These are phyloP conservation scores for Neonectria coccinea DNA, from an alignment of 2,329 filamentous ascomycete genomes.

Conservation along the genomic window DNA sequence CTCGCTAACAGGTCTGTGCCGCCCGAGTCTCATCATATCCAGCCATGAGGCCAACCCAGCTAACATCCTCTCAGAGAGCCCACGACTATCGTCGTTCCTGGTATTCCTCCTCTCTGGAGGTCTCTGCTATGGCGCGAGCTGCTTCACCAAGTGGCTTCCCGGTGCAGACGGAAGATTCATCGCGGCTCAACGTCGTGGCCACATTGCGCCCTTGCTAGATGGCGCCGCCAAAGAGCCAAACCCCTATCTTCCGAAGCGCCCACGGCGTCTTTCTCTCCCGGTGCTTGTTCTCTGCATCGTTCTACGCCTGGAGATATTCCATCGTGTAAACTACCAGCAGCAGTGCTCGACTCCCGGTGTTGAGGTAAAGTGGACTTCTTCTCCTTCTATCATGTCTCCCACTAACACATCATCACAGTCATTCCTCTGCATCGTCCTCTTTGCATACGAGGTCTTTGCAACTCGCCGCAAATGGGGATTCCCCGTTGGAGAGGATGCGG, in stretches of 20 bases:
- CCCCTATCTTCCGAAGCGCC: slow-evolving; percentile 56
- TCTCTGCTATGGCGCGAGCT: slow-evolving; percentile 56
- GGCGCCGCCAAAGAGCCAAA: slow-evolving; percentile 45
- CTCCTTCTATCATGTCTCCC: neutral
- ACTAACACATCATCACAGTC: slow-evolving; percentile 51
- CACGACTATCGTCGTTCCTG: slow-evolving; percentile 60
- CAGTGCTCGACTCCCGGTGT: slow-evolving; percentile 64
- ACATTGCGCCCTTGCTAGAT: slow-evolving; percentile 38
- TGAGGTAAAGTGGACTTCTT: slow-evolving; percentile 52
- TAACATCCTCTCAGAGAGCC: slow-evolving; percentile 55
- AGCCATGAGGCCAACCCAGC: neutral
- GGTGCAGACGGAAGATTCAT: slow-evolving; percentile 62
- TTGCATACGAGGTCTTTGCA: slow-evolving; percentile 59
- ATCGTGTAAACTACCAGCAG: slow-evolving; percentile 58
- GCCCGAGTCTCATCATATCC: neutral
- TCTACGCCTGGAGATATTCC: slow-evolving; percentile 61
- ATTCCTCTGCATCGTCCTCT: slow-evolving; percentile 60
- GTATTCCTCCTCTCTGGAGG: slow-evolving; percentile 60
- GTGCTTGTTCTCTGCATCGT: slow-evolving; percentile 59
- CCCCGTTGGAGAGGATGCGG: slow-evolving; percentile 49
- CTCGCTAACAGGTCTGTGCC: slow-evolving; percentile 59
- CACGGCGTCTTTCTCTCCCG: slow-evolving; percentile 59
- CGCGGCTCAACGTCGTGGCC: slow-evolving; percentile 31
- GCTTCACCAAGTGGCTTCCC: slow-evolving; percentile 59
- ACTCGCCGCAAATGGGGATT: slow-evolving; percentile 48